A percentile compares a stretch with the other conserved stretches of the same genome.
Evolutionary conservation across 208 protist species (phyloP).

Genomic region (Acanthamoeba triangularis): DNA sequence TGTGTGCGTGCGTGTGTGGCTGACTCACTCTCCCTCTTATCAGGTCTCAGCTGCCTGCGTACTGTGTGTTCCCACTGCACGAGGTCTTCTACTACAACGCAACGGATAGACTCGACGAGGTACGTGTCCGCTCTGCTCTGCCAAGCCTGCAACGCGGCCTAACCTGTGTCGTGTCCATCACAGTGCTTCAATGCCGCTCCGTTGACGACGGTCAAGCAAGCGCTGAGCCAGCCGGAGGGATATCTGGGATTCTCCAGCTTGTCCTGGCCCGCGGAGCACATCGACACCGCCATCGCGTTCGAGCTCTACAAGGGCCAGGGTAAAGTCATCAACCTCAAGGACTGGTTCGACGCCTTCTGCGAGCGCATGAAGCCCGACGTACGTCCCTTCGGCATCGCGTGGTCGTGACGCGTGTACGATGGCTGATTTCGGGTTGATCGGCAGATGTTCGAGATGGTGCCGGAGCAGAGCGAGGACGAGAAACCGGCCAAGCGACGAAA

Average conservation of each 20-base stretch:
- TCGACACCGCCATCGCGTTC: neutral
- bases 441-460: neutral
- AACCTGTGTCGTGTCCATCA: neutral
- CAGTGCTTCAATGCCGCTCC: slow-evolving; percentile 28
- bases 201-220: slow-evolving; percentile 20
- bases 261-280: neutral
- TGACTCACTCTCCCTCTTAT: neutral
- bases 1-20: neutral
- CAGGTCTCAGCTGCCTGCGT: slow-evolving; percentile 12
- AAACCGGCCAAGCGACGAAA: neutral
- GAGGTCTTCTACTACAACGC: slow-evolving; percentile 7
- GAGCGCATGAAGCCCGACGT: neutral
- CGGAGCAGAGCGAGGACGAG: neutral
- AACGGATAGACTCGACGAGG: neutral
- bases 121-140: neutral
- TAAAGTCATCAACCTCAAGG: slow-evolving; percentile 23
- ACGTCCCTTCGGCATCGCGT: neutral
- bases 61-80: neutral
- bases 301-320: slow-evolving; percentile 46
- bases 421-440: neutral
- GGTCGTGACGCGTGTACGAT: neutral
- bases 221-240: neutral
- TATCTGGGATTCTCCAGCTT: neutral
- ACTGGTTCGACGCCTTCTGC: slow-evolving; percentile 37
- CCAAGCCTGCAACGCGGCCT: neutral